These are phyloP conservation scores for Obba rivulosa DNA, from an alignment of 768 basidiomycete species.

Conservation along the genomic window DNA sequence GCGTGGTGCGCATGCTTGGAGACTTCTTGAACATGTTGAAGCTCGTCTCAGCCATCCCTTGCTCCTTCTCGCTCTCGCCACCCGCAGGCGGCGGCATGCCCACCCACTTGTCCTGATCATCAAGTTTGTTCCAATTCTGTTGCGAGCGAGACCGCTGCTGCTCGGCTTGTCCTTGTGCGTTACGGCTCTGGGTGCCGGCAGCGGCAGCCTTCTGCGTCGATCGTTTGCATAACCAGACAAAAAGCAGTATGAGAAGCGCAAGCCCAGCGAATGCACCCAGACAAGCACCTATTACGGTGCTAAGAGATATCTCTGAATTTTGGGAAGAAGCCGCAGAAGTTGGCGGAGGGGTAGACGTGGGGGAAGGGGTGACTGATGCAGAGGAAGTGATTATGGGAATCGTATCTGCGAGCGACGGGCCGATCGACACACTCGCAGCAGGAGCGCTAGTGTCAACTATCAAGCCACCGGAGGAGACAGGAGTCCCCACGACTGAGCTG, in stretches of 20 bases:
- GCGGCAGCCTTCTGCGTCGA: conserved; percentile 30
- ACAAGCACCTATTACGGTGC: conserved; percentile 59
- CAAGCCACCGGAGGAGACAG: not conserved
- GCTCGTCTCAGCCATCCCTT: conserved; percentile 23
- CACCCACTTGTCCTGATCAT: conserved; percentile 46
- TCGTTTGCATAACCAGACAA: conserved; percentile 53
- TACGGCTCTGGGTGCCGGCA: conserved; percentile 21
- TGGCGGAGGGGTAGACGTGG: conserved; percentile 3
- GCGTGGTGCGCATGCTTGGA: conserved; percentile 48
- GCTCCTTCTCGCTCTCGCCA: conserved; percentile 6
- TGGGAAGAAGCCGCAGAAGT: conserved; percentile 4
- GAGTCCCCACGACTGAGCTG: not conserved
- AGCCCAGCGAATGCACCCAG: conserved; percentile 53
- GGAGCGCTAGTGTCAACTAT: not conserved
- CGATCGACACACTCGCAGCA: not conserved
- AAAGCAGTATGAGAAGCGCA: conserved; percentile 41
- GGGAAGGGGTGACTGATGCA: conserved; percentile 2
- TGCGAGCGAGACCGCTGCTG: conserved; percentile 38
- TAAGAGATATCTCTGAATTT: conserved; percentile 20
- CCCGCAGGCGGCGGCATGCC: conserved; percentile 20
- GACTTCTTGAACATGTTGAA: conserved; percentile 47
- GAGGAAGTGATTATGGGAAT: not conserved
- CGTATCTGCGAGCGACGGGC: not conserved
- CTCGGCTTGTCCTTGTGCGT: conserved; percentile 35
- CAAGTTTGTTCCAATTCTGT: conserved; percentile 51